Evolutionary conservation across 176 grass and related monocot species (phyloP).

Genomic region (Oryza officinalis): DNA sequence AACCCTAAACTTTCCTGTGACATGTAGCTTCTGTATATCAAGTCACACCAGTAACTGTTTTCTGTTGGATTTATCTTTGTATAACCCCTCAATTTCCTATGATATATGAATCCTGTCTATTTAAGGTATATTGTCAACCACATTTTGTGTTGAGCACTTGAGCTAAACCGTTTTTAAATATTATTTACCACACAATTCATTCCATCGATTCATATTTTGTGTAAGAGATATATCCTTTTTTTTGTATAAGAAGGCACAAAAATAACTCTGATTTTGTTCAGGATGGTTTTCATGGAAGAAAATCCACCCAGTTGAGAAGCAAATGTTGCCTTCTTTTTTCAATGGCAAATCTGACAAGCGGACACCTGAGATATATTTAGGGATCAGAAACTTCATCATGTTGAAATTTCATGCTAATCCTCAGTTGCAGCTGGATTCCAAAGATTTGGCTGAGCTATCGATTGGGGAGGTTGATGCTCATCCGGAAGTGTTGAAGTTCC

Average conservation of each 20-base stretch:
- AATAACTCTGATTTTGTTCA: conserved; percentile 52
- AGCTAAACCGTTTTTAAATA: conserved; percentile 6
- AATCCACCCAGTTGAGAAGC: conserved; percentile 85
- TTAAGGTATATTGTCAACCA: conserved; percentile 5
- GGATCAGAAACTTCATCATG: conserved; percentile 91
- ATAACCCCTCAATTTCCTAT: not conserved
- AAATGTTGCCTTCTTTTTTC: conserved; percentile 86
- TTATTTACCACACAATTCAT: conserved; percentile 17
- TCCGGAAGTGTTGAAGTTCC: conserved; percentile 84
- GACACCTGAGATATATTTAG: conserved; percentile 77
- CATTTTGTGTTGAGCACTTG: not conserved
- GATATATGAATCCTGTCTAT: not conserved
- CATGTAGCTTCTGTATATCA: conserved; percentile 26
- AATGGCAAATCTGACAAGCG: conserved; percentile 83
- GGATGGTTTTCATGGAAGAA: conserved; percentile 98
- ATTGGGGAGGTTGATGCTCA: conserved; percentile 63
- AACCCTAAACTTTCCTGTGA: not conserved
- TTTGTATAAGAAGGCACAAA: conserved; percentile 10
- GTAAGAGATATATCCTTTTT: not conserved
- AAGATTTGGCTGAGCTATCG: conserved; percentile 76
- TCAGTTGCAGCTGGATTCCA: conserved; percentile 69
- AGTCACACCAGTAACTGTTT: conserved; percentile 20
- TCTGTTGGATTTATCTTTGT: conserved; percentile 15
- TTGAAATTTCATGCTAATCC: conserved; percentile 90
- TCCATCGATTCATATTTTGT: conserved; percentile 26